A percentile compares a stretch with the other conserved stretches of the same genome.
Conservation (phyloP, 2,329 filamentous ascomycete genomes). For the Fusarium begoniae region DNA sequence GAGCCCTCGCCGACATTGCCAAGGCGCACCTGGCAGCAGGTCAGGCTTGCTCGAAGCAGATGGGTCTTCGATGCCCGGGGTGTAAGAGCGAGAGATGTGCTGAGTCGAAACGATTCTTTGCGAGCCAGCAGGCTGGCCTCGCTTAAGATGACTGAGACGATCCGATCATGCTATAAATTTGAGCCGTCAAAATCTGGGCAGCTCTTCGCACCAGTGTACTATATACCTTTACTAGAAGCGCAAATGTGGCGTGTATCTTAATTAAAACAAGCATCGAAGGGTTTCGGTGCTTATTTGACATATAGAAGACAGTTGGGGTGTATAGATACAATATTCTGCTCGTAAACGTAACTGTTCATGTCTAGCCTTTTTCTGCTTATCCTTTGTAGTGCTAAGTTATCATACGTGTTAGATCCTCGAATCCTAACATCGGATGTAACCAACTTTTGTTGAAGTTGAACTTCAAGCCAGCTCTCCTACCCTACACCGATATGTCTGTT, state of each 20-base stretch:
- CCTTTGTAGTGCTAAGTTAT: background rate
- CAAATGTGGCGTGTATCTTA: constrained; percentile 5
- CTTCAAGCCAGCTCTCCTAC: background rate
- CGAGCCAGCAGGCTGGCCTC: constrained; percentile 49
- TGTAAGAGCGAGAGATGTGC: constrained; percentile 90
- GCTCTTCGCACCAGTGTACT: constrained; percentile 18
- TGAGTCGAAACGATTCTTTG: constrained; percentile 77
- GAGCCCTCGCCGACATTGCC: constrained; percentile 87
- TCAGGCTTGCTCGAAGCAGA: constrained; percentile 77
- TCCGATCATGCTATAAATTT: background rate
- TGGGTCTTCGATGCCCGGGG: constrained; percentile 90
- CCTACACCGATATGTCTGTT: background rate
- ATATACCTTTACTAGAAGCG: constrained; percentile 23
- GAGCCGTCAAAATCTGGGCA: background rate
- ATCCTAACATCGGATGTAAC: background rate
- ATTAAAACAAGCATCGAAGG: constrained; percentile 23
- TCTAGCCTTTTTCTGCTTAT: background rate
- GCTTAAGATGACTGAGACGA: background rate
- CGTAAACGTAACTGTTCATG: background rate
- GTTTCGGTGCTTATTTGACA: background rate
- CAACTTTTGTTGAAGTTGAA: background rate
- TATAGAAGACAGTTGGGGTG: background rate
- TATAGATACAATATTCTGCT: constrained; percentile 16
- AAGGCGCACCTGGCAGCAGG: constrained; percentile 79
- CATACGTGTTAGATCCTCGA: background rate